Conservation (phyloP, 306 rosid species). For the Morella rubra region DNA sequence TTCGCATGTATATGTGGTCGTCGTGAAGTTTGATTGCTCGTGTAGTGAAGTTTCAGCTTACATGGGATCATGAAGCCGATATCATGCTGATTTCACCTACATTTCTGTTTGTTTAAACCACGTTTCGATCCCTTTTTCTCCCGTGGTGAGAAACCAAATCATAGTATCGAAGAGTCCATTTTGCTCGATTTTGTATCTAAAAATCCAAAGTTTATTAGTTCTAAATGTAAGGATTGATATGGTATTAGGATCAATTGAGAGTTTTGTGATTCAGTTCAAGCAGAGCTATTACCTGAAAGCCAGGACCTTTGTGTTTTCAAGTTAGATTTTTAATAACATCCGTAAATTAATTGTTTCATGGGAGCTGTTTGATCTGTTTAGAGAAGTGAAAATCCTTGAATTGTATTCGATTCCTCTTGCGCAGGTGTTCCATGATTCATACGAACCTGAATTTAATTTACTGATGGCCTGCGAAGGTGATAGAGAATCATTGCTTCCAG, state of each 20-base stretch:
- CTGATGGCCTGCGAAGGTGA: slow-evolving; percentile 59
- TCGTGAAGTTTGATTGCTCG: not conserved
- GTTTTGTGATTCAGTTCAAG: too few species aligned
- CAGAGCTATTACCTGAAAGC: not conserved
- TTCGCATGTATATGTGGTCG: not conserved
- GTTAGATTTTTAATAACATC: not conserved
- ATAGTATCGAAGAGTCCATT: not conserved
- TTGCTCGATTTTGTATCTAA: not conserved
- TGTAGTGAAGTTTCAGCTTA: not conserved
- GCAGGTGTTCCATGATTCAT: slow-evolving; percentile 19
- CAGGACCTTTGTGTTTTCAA: not conserved
- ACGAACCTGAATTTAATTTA: slow-evolving; percentile 21
- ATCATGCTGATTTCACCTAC: not conserved
- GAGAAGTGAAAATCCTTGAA: not conserved
- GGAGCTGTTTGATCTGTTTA: not conserved
- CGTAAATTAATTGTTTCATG: too few species aligned
- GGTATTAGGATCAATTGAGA: not conserved
- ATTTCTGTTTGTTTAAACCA: not conserved
- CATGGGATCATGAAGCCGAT: not conserved
- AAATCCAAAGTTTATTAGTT: not conserved
- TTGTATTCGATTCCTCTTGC: not conserved
- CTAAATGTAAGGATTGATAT: not conserved
- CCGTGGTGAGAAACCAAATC: not conserved
- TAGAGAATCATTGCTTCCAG: slow-evolving; percentile 52
- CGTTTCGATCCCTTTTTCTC: not conserved